phyloP scores from a whole-genome alignment of 2,329 filamentous ascomycete species.

The Pezicula rhizophila region DNA sequence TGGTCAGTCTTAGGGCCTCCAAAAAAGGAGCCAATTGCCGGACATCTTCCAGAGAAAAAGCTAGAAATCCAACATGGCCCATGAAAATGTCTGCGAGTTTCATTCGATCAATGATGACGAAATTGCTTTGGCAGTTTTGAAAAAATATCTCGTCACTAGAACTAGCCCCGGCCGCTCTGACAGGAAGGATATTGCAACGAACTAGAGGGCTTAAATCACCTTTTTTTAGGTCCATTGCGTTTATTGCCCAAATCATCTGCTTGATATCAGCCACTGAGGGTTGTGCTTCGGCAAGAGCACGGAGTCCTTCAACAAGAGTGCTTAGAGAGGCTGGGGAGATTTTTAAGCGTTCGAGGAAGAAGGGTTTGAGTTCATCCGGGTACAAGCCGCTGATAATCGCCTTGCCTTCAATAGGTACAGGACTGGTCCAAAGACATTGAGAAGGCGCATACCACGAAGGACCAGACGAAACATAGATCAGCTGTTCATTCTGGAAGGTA shows the following conservation, averaged over 20 bases:
- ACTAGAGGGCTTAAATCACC: slow-evolving; percentile 1
- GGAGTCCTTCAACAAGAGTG: slow-evolving; percentile 10
- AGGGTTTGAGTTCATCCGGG: slow-evolving; percentile 1
- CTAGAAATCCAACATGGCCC: slow-evolving; percentile 3
- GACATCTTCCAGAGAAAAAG: slow-evolving; percentile 10
- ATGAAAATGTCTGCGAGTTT: slow-evolving; percentile 9
- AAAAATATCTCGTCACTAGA: background rate
- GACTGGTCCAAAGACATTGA: slow-evolving; percentile 14
- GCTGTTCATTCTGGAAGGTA: slow-evolving; percentile 6
- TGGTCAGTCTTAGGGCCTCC: slow-evolving; percentile 1
- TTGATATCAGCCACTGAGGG: slow-evolving; percentile 5
- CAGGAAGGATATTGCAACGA: slow-evolving; percentile 7
- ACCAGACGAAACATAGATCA: slow-evolving; percentile 9
- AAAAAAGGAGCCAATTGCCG: slow-evolving; percentile 7
- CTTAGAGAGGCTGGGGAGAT: slow-evolving; percentile 11
- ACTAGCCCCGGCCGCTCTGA: background rate
- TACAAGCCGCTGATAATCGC: slow-evolving; percentile 6
- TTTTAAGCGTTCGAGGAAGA: slow-evolving; percentile 9
- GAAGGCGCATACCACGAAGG: slow-evolving; percentile 13
- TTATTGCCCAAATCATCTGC: slow-evolving; percentile 11
- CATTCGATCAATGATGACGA: slow-evolving; percentile 6
- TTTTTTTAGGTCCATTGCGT: slow-evolving; percentile 5
- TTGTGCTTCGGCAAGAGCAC: slow-evolving; percentile 1
- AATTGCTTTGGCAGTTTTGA: slow-evolving; percentile 1
- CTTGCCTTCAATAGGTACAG: slow-evolving; percentile 11